Percentiles rank a stretch among this genome's conserved stretches.
phyloP scores from a whole-genome alignment of 2,329 filamentous ascomycete species.

The Phialophora tarda region DNA sequence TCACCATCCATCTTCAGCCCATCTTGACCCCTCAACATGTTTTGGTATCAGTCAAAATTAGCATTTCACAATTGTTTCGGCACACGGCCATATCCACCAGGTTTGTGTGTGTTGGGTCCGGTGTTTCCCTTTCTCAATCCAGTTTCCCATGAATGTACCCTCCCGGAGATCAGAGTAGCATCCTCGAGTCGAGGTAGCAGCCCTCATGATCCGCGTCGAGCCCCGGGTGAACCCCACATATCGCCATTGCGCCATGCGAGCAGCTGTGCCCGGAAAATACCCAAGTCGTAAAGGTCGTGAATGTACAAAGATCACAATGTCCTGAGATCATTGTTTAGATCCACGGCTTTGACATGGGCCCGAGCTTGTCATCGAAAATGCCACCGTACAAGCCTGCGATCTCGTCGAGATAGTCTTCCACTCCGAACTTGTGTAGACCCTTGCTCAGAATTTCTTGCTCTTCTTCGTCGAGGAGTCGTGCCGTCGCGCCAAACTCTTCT shows the following conservation, averaged over 20 bases:
- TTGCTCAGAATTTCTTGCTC: conserved; percentile 70
- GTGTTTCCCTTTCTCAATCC: conserved; percentile 1
- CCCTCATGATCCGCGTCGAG: neutral
- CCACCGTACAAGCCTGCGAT: conserved; percentile 71
- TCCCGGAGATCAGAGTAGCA: neutral
- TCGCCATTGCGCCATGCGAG: conserved; percentile 24
- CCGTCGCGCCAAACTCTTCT: conserved; percentile 77
- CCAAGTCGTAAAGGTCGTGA: conserved; percentile 27
- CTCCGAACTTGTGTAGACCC: conserved; percentile 74
- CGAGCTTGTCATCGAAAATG: conserved; percentile 60
- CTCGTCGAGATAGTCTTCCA: conserved; percentile 82
- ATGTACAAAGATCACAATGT: conserved; percentile 6
- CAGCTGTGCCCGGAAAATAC: conserved; percentile 6
- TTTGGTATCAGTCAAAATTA: conserved; percentile 23
- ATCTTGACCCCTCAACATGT: conserved; percentile 4
- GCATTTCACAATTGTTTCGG: conserved; percentile 19
- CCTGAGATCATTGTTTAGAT: conserved; percentile 42
- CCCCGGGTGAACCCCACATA: conserved; percentile 13
- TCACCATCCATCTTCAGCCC: neutral
- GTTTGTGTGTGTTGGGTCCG: conserved; percentile 5
- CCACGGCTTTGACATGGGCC: conserved; percentile 48
- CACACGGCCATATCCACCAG: conserved; percentile 7
- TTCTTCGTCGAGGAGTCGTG: conserved; percentile 68
- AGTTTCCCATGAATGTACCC: neutral
- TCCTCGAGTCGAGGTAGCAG: neutral